Evolutionary conservation across 257 asterid genomes (phyloP).

Genomic region (Gardenia jasminoides): DNA sequence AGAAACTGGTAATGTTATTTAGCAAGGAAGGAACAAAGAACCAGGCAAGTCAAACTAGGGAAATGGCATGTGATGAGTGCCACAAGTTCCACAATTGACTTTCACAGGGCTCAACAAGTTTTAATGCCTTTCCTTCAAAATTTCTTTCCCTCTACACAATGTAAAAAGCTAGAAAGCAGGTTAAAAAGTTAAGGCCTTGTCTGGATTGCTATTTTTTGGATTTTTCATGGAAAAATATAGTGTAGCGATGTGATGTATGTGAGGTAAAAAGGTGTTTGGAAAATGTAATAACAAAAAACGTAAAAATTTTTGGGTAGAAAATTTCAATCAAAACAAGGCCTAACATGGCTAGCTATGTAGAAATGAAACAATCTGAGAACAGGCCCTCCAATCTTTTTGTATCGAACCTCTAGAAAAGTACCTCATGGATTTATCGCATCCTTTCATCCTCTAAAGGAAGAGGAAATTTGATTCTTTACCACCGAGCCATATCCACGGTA

Average conservation of each 20-base stretch:
- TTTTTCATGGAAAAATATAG: too few relatives aligned
- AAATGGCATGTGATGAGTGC: conserved; percentile 78
- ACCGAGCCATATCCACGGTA: background rate
- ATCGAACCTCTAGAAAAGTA: conserved; percentile 18
- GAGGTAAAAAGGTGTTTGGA: too few relatives aligned
- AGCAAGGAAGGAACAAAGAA: background rate
- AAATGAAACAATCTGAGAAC: conserved; percentile 16
- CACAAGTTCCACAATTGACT: conserved; percentile 86
- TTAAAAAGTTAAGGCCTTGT: too few relatives aligned
- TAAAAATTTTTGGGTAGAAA: too few relatives aligned
- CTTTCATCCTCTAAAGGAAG: conserved; percentile 96
- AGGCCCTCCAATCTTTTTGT: background rate
- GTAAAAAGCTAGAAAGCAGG: conserved; percentile 34
- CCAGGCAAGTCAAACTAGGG: conserved; percentile 53
- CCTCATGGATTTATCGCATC: conserved; percentile 92
- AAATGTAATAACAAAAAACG: too few relatives aligned
- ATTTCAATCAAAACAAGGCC: too few relatives aligned
- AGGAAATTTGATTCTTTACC: conserved; percentile 25
- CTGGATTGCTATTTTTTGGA: too few relatives aligned
- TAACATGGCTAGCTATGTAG: background rate
- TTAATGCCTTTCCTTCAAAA: conserved; percentile 88
- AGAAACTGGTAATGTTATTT: background rate
- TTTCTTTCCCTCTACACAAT: conserved; percentile 82
- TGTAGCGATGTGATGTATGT: too few relatives aligned
- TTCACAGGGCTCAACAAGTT: conserved; percentile 70